Evolutionary conservation across 2,329 filamentous ascomycete species (phyloP), one percentile per base, ranked within the genome.

Genomic region (Fusarium subglutinans): DNA sequence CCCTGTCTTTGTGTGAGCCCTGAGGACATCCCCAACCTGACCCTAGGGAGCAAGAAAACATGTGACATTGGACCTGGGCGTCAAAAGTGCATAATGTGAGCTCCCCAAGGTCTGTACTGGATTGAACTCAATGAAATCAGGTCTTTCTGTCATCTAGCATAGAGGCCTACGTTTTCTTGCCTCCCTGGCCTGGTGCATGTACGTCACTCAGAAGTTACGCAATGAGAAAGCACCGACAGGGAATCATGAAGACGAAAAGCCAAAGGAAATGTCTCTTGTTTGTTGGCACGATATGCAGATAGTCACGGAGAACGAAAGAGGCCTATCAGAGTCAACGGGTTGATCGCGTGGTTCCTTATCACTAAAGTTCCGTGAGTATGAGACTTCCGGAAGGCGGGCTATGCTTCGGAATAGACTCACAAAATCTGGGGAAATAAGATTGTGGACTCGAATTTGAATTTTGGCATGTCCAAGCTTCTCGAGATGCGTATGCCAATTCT

Each of bases 41-140:
- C 35, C 35, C 35, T 0, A 10, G 35, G 35, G 35, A 37, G 35
- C 35, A 37, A 18, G 35, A 37, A 37, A 37, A 37, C 17, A 37
- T 37, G 35, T 37, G 35, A 37, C 35, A 0, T 6, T 37, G 35
- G 10, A 37, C 15, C 1, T 5, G 6, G 9, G 35, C 35, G 35
- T 10, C 35, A 37, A 18, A 18, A 37, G 4, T 17, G 35, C 9
- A 4, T 37, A 18, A 37, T 1, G 35, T 0, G 35, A 37, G 35
- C 17, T 37, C 17, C 9, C 35, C 35, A 0, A 37, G 0, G 17
- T 37, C 35, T 6, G 0, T 18, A 2, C 14, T 35, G 0, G 33
- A 15, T 35, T 35, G 0, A 0, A 15, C 33, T 15, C 14, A 35
- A 15, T 35, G 3, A 2, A 4, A 37, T 37, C 35, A 6, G 0